A percentile compares a stretch with the other conserved stretches of the same genome.
Conservation (phyloP, 2,329 filamentous ascomycete genomes). For the Colletotrichum tropicicola region DNA sequence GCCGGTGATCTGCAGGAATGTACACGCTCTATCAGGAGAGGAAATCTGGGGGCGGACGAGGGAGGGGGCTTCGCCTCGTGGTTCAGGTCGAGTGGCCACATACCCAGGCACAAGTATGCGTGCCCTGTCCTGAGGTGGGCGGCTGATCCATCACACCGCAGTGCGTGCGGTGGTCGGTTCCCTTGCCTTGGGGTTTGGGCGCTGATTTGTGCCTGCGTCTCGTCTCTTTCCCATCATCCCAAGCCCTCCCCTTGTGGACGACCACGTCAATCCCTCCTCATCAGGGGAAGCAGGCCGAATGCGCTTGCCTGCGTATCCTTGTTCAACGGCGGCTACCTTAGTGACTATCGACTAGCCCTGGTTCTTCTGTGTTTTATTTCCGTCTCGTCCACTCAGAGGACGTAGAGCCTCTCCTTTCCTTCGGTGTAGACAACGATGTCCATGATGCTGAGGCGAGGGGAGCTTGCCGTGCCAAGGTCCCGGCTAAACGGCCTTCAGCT, state of each 20-base stretch:
- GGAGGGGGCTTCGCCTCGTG: not conserved
- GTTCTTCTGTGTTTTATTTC: not conserved
- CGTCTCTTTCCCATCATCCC: not conserved
- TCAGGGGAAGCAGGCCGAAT: not conserved
- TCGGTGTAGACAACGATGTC: not conserved
- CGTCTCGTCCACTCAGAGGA: conserved; percentile 1
- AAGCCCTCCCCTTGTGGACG: not conserved
- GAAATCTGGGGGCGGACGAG: too few species aligned
- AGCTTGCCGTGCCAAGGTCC: not conserved
- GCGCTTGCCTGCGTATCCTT: not conserved
- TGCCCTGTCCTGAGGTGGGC: not conserved
- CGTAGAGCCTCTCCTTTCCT: not conserved
- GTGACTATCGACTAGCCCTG: not conserved
- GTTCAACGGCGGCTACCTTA: not conserved
- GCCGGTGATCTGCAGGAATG: not conserved
- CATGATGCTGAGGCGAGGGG: not conserved
- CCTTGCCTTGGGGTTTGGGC: not conserved
- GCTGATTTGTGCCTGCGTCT: conserved; percentile 14
- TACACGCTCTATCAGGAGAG: not conserved
- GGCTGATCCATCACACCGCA: not conserved
- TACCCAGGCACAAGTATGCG: not conserved
- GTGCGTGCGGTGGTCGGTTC: not conserved
- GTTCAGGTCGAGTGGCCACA: not conserved
- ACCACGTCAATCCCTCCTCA: not conserved
- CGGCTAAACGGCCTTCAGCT: conserved; percentile 13